Conservation (phyloP, 2,329 filamentous ascomycete genomes). For the Paramyrothecium roridum region DNA sequence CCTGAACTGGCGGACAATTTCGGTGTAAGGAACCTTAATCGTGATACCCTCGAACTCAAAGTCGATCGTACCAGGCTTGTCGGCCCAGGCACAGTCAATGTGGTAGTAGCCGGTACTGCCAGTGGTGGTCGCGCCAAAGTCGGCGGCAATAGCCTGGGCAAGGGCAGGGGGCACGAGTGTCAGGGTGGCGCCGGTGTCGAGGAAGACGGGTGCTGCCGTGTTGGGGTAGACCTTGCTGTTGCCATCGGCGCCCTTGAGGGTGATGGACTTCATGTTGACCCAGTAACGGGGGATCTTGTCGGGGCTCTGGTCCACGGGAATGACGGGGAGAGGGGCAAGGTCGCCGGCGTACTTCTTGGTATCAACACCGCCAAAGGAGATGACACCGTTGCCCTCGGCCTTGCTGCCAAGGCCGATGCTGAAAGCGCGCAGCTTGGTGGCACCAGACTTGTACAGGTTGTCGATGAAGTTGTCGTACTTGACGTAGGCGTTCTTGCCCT, state of each 20-base stretch:
- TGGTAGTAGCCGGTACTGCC: slow-evolving; percentile 41
- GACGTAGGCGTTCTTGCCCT: slow-evolving; percentile 46
- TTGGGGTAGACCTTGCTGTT: slow-evolving; percentile 24
- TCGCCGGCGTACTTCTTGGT: slow-evolving; percentile 59
- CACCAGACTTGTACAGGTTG: slow-evolving; percentile 43
- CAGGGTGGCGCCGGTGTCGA: slow-evolving; percentile 69
- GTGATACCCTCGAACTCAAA: slow-evolving; percentile 47
- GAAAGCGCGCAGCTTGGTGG: slow-evolving; percentile 60
- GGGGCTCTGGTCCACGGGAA: slow-evolving; percentile 51
- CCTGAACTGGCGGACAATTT: slow-evolving; percentile 35
- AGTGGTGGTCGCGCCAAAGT: slow-evolving; percentile 40
- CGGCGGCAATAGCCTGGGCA: slow-evolving; percentile 43
- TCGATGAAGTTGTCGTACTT: slow-evolving; percentile 50
- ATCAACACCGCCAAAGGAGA: slow-evolving; percentile 68
- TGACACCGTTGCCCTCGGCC: slow-evolving; percentile 55
- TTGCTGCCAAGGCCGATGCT: slow-evolving; percentile 64
- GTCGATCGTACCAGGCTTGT: slow-evolving; percentile 39
- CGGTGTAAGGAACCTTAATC: slow-evolving; percentile 45
- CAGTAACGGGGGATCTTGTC: slow-evolving; percentile 52
- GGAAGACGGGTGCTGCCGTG: slow-evolving; percentile 53
- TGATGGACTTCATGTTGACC: slow-evolving; percentile 44
- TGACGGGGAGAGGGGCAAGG: slow-evolving; percentile 60
- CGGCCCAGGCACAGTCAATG: slow-evolving; percentile 41
- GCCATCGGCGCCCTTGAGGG: slow-evolving; percentile 32
- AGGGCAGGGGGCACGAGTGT: slow-evolving; percentile 61